Evolutionary conservation across 257 asterid species (phyloP), one percentile per base, ranked within the genome.

Genomic region (Craterostigma plantagineum): DNA sequence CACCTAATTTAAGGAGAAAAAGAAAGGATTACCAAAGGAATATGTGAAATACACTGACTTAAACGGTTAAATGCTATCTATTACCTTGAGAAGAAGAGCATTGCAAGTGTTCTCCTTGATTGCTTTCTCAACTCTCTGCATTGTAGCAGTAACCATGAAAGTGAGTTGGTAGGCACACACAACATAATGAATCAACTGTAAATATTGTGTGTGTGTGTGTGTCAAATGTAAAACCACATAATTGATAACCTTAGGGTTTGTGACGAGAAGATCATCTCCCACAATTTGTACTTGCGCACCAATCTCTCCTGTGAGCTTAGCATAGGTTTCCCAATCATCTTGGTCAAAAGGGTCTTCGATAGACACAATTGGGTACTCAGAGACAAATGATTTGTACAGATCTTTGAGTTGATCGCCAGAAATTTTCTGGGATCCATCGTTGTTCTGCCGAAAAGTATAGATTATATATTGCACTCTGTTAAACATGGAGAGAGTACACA

Each of bases 271-370:
- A 47, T 87, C 98, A 45, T 87, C 98, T 42, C 98, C 98, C 8
- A 87, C 95, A 63, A 87, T 87, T 64, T 87, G 98, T 7, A 90
- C 95, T 68, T 75, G 55, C 37, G 67, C 56, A 34, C 98, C 95
- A n/a, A 66, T 56, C 70, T 90, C 98, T 34, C 49, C 12, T 0
- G 95, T 87, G 16, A 87, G 13, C 65, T 82, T 87, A 10, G 92
- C 61, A 8, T 87, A 90, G 65, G 63, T 70, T 59, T 62, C 91
- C 95, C 93, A 87, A 80, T 82, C 98, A 62, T 87, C 98, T 63
- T 87, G 95, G 67, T 87, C 98, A 63, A 82, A 87, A 42, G 95
- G 98, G 53, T 82, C 98, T 51, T 87, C 98, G 51, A 87, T 87
- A 16, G 95, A 87, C 10, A 82, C 93, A 39, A 87, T 87, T 8